Base-by-base conservation (phyloP, 257 asterid genomes). In the Linaria vulgaris region DNA sequence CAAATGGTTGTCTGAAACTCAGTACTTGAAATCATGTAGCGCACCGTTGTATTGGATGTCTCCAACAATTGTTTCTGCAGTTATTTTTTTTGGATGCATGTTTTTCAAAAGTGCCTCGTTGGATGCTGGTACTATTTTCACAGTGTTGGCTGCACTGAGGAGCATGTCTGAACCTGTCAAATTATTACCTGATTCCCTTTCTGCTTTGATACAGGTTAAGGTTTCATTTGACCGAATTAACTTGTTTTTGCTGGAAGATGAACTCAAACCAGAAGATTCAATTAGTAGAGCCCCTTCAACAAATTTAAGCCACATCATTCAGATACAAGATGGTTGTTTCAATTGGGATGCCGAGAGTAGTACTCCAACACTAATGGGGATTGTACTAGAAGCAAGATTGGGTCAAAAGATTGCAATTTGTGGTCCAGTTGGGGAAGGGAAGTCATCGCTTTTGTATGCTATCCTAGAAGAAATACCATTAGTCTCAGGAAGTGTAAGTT, bases 371-470 rank as follows among this genome's bases (percentile, higher is more conserved):
- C 51, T 85, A 20, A 62, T 46, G 47, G 72, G 63, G 16, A 37
- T 83, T 1, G 50, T 66, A 1, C 17, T 88, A 41, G 65, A 76
- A 59, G 86, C 77, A 27, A 61, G 49, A 50, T 10, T 1, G 3
- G 95, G 95, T 44, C 77, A 80, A 73, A 88, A 88, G 76, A 72
- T 85, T 27, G 91, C 88, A 0, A 71, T 88, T 59, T 88, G 95
- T 46, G 96, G 96, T 52, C 82, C 86, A 0, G 91, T 88, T 65
- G 96, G 96, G 9, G 78, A 86, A 3, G 96, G 96, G 12, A 88
- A 88, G 45, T 88, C 96, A 8, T 88, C 96, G 0, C 74, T 88
- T 27, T 66, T 88, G 65, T 63, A 71, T 61, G 86, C 95, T 17
- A 80, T 88, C 27, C 87, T 88, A 12, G 86, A 88, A 17, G 96